Evolutionary conservation across 2,329 filamentous ascomycete species (phyloP).

Genomic region (Penicillium sp.): DNA sequence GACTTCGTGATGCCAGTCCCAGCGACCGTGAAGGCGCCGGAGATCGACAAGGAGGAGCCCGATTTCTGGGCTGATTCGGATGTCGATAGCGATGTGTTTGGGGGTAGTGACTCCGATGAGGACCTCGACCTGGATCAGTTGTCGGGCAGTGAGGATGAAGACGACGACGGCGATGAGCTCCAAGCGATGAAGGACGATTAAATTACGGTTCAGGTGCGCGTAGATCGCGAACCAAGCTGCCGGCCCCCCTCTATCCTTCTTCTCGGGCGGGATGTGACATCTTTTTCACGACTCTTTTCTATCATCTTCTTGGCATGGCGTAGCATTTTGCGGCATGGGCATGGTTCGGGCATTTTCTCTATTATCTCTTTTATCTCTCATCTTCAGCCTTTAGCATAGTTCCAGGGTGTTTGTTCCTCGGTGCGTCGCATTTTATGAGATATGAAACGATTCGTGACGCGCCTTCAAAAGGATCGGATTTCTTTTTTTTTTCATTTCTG

Average conservation of each 20-base stretch:
- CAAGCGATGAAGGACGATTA: conserved; percentile 6
- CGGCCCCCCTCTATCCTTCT: neutral
- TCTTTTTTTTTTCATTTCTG: neutral
- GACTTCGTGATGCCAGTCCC: conserved; percentile 82
- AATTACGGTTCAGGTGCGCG: neutral
- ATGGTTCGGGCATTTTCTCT: neutral
- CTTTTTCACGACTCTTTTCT: neutral
- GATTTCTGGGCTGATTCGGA: conserved; percentile 82
- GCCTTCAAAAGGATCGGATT: no score
- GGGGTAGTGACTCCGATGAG: conserved; percentile 66
- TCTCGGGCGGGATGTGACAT: neutral
- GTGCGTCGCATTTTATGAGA: neutral
- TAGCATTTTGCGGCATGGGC: conserved; percentile 6
- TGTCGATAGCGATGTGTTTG: conserved; percentile 73
- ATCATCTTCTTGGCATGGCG: conserved; percentile 1
- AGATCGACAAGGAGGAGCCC: conserved; percentile 68
- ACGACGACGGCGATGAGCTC: conserved; percentile 28
- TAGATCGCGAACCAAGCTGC: neutral
- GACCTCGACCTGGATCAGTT: conserved; percentile 48
- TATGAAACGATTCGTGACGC: neutral
- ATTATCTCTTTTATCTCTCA: neutral
- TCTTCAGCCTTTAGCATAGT: neutral
- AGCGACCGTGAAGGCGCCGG: conserved; percentile 57
- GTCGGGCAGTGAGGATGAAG: conserved; percentile 58
- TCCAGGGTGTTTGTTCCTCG: neutral